Evolutionary conservation across 352 stramenopile species (phyloP), one percentile per base, ranked within the genome.

Genomic region (Globisporangium sylvaticum): DNA sequence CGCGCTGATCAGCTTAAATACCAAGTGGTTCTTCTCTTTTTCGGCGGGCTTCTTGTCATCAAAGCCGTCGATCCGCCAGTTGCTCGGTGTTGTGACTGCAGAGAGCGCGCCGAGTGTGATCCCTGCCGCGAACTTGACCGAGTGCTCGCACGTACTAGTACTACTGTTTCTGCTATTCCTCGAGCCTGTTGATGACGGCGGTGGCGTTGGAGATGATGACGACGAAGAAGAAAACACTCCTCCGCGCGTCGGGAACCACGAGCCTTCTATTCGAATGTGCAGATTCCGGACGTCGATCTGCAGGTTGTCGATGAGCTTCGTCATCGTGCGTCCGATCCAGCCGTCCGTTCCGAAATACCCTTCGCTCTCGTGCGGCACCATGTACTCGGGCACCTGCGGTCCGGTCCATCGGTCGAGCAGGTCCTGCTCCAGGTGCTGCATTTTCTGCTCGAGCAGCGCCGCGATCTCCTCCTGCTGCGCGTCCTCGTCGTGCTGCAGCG

Each of bases 291-390:
- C 84, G 60, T 96, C 88, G 58, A 96, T 81, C 76, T 96, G 89
- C 25, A 96, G 68, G 60, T 96, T 96, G 72, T 96, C 89, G 68
- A 96, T 96, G 46, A 96, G 78, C 60, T 95, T 94, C 10, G 89
- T 95, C 75, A 96, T 91, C 15, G 89, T 95, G 27, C 89, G 79
- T 44, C 89, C 89, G 48, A 96, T 89, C 84, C 88, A 96, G 32
- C 89, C 89, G 54, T 96, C 87, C 0, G 89, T 92, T 46, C 89
- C 89, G 65, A 95, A 96, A 68, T 96, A 96, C 0, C 89, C 89
- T 67, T 95, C 87, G 44, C 78, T 92, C 61, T 95, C 88, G 52
- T 90, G 80, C 0, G 80, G 71, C 18, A 91, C 80, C 0, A 71
- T 76, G 65, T 85, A 90, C 65, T 90, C 81, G 0, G 84, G 77